phyloP scores from a whole-genome alignment of 2,329 filamentous ascomycete species.

The Aspergillus pseudoviridinutans region DNA sequence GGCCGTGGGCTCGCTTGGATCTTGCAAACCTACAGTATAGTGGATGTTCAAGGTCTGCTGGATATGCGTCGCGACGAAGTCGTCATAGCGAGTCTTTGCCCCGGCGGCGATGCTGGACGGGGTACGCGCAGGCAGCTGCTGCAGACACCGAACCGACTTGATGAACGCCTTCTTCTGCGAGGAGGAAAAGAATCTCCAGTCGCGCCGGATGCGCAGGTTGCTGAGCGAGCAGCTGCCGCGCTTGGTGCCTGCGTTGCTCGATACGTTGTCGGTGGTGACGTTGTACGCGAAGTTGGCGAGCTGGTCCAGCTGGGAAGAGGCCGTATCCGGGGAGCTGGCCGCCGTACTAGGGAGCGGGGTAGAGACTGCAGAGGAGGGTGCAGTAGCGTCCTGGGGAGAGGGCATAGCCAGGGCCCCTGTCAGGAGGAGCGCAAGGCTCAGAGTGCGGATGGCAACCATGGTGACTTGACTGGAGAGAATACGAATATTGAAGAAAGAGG shows the following conservation, averaged over 20 bases:
- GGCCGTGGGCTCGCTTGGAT: background rate
- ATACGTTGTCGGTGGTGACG: constrained; percentile 5
- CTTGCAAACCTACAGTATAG: constrained; percentile 18
- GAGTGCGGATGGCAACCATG: constrained; percentile 14
- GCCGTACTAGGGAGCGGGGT: background rate
- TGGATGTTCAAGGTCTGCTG: constrained; percentile 47
- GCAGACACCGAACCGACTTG: constrained; percentile 45
- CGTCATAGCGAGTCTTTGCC: constrained; percentile 47
- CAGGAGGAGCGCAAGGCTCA: constrained; percentile 12
- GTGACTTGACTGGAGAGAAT: background rate
- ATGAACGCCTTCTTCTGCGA: constrained; percentile 41
- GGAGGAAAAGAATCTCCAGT: constrained; percentile 30
- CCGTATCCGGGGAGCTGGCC: constrained; percentile 5
- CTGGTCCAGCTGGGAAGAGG: constrained; percentile 12
- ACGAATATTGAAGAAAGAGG: too few species aligned
- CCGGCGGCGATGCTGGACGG: constrained; percentile 38
- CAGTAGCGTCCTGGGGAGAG: background rate
- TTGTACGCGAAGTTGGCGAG: constrained; percentile 15
- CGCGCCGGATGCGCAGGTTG: constrained; percentile 20
- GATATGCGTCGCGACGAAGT: constrained; percentile 50
- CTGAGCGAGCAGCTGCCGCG: constrained; percentile 10
- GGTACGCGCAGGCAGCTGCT: constrained; percentile 34
- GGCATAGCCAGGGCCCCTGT: constrained; percentile 13
- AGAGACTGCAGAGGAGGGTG: too few species aligned
- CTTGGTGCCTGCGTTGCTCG: background rate